Evolutionary conservation across 768 basidiomycete species (phyloP).

Genomic region (Mycena haematopus): DNA sequence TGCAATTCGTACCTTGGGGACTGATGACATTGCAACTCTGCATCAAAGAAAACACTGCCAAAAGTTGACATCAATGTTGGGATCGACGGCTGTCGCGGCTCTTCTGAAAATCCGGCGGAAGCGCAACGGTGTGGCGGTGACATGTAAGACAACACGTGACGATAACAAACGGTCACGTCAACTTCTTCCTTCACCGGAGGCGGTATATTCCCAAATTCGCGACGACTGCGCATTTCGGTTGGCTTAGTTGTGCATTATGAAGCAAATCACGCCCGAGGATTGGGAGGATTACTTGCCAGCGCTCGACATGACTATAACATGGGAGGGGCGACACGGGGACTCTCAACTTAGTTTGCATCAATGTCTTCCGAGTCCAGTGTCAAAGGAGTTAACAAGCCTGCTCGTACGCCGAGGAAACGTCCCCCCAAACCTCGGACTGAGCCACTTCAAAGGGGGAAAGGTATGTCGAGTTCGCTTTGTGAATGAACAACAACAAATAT

Average conservation of each 20-base stretch:
- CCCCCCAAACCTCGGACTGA: conserved; percentile 30
- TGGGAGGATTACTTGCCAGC: not conserved
- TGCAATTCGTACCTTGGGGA: not conserved
- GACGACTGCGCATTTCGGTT: not conserved
- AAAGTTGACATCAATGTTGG: not conserved
- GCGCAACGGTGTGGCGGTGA: not conserved
- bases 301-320: conserved; percentile 13
- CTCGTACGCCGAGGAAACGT: conserved; percentile 21
- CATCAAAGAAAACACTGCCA: not conserved
- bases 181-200: not conserved
- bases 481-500: not conserved
- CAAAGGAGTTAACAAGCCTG: conserved; percentile 5
- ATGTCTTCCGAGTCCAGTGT: conserved; percentile 13
- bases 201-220: not conserved
- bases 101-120: conserved; percentile 1
- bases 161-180: not conserved
- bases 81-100: not conserved
- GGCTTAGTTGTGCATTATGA: conserved; percentile 16
- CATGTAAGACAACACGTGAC: not conserved
- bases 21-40: not conserved
- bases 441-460: conserved; percentile 32
- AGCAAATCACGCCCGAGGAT: conserved; percentile 14
- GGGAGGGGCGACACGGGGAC: not conserved
- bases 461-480: not conserved
- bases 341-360: not conserved